Percentiles rank a stretch among this genome's conserved stretches.
Conservation (phyloP, 1,284 basidiomycete genomes). For the Boletus sp. region DNA sequence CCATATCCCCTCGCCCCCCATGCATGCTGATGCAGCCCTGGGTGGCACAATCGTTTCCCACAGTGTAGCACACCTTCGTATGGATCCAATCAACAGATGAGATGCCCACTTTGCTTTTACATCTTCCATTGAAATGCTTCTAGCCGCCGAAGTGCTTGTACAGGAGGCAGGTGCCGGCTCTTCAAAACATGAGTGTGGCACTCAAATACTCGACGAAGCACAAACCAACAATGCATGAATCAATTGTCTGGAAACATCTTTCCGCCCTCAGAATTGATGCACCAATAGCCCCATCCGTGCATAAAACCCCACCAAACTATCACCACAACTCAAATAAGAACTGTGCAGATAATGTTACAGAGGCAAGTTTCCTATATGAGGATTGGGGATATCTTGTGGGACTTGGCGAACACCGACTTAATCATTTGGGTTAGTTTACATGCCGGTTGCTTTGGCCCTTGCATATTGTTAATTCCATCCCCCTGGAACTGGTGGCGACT, state of each 20-base stretch:
- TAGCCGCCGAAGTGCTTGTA: slow-evolving; percentile 12
- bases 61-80: too few species aligned
- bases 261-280: slow-evolving; percentile 3
- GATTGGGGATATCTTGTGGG: slow-evolving; percentile 29
- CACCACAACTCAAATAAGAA: slow-evolving; percentile 31
- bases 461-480: slow-evolving; percentile 10
- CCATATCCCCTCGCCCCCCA: too few species aligned
- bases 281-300: slow-evolving; percentile 3
- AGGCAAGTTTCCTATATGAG: slow-evolving; percentile 22
- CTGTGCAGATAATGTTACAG: slow-evolving; percentile 27
- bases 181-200: slow-evolving; percentile 19
- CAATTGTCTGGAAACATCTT: slow-evolving; percentile 14
- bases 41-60: too few species aligned
- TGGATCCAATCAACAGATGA: too few species aligned
- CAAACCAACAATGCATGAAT: slow-evolving; percentile 19
- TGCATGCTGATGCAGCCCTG: too few species aligned
- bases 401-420: slow-evolving; percentile 28
- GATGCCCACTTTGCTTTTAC: slow-evolving; percentile 17
- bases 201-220: slow-evolving; percentile 29
- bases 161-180: slow-evolving; percentile 11
- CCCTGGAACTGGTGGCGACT: slow-evolving; percentile 2
- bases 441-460: slow-evolving; percentile 14
- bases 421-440: slow-evolving; percentile 27
- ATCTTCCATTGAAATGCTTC: slow-evolving; percentile 9
- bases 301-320: slow-evolving; percentile 13